phyloP scores from a whole-genome alignment of 2,329 filamentous ascomycete species.

The Lanzia echinophila region DNA sequence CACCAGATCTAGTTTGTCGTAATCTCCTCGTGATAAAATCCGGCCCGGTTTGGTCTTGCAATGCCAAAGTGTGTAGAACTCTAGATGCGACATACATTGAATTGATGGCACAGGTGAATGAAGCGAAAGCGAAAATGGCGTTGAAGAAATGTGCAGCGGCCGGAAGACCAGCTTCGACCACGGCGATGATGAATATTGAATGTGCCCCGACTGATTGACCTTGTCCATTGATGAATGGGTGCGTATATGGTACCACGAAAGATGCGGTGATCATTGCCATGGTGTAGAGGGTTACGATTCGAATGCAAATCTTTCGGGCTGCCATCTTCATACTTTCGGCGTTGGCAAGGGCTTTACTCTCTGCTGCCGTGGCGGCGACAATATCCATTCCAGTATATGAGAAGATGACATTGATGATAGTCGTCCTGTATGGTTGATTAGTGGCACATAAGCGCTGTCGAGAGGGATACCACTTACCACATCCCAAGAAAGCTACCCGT shows the following conservation, averaged over 20 bases:
- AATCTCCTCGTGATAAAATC: constrained; percentile 36
- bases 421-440: constrained; percentile 27
- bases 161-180: constrained; percentile 34
- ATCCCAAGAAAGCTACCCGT: constrained; percentile 35
- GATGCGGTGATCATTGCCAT: constrained; percentile 24
- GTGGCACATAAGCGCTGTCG: not conserved
- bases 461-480: constrained; percentile 27
- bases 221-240: constrained; percentile 36
- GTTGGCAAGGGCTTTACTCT: constrained; percentile 31
- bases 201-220: constrained; percentile 32
- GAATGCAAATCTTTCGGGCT: constrained; percentile 34
- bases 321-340: constrained; percentile 38
- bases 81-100: constrained; percentile 34
- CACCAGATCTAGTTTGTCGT: constrained; percentile 33
- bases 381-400: constrained; percentile 31
- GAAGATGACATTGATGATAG: constrained; percentile 32
- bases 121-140: constrained; percentile 34
- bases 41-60: constrained; percentile 34
- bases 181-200: constrained; percentile 35
- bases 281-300: constrained; percentile 30
- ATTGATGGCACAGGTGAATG: constrained; percentile 34
- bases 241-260: constrained; percentile 34
- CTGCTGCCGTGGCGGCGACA: constrained; percentile 34
- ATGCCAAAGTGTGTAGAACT: constrained; percentile 34
- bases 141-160: constrained; percentile 28